A percentile compares a stretch with the other conserved stretches of the same genome.
Evolutionary conservation across 2,329 filamentous ascomycete genomes (phyloP).

Genomic region (Venturia oleaginea): DNA sequence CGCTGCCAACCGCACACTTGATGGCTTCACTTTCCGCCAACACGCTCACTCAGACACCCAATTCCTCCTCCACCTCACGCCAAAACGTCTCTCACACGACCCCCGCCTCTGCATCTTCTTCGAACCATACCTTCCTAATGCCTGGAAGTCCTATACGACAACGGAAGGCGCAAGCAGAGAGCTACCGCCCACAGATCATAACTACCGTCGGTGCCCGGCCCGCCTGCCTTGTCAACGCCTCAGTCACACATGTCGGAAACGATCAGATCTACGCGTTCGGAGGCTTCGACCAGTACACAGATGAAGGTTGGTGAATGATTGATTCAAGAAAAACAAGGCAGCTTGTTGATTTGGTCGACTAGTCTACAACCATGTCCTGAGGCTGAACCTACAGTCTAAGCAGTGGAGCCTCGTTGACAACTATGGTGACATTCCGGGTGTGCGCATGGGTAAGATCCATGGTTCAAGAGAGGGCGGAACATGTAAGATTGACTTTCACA

Average conservation of each 20-base stretch:
- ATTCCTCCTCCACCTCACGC: not conserved
- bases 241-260: constrained; percentile 96
- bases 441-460: constrained; percentile 71
- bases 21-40: constrained; percentile 1
- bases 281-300: constrained; percentile 96
- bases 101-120: constrained; percentile 33
- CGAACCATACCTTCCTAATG: constrained; percentile 78
- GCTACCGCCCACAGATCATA: constrained; percentile 75
- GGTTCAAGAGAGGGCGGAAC: not conserved
- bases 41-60: not conserved
- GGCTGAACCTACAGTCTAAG: constrained; percentile 74
- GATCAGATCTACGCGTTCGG: constrained; percentile 98
- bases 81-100: not conserved
- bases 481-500: constrained; percentile 28
- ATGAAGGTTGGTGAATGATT: constrained; percentile 53
- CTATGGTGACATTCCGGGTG: constrained; percentile 94
- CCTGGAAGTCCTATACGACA: constrained; percentile 53
- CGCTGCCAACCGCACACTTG: not conserved
- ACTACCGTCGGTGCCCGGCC: constrained; percentile 56
- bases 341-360: not conserved
- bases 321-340: not conserved
- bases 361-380: constrained; percentile 95
- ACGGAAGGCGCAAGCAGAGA: constrained; percentile 50
- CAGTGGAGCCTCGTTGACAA: constrained; percentile 97
- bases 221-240: constrained; percentile 93